These are phyloP conservation scores for Silene uniflora DNA, from an alignment of 148 eudicot species.

Conservation along the genomic window DNA sequence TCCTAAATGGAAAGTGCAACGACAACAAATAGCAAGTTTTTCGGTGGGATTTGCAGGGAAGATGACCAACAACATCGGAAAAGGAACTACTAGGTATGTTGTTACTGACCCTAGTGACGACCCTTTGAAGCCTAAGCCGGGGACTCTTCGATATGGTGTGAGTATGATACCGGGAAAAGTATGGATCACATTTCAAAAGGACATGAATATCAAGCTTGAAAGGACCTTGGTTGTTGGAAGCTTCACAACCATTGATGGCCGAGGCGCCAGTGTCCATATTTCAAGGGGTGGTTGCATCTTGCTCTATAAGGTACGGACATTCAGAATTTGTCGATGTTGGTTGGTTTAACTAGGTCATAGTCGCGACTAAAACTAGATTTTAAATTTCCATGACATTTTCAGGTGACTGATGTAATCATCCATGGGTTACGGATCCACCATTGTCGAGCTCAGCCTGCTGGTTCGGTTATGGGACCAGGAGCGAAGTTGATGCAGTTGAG, in stretches of 20 bases:
- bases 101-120: conserved; percentile 71
- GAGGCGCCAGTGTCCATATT: conserved; percentile 55
- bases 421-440: conserved; percentile 65
- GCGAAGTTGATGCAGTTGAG: conserved; percentile 31
- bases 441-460: conserved; percentile 44
- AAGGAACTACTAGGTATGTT: conserved; percentile 32
- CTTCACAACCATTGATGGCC: conserved; percentile 55
- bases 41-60: conserved; percentile 64
- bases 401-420: conserved; percentile 65
- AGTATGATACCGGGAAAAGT: conserved; percentile 46
- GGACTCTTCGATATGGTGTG: conserved; percentile 62
- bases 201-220: conserved; percentile 55
- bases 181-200: conserved; percentile 62
- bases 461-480: conserved; percentile 51
- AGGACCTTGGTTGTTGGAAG: conserved; percentile 58
- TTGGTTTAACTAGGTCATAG: too few species aligned
- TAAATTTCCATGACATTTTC: not conserved
- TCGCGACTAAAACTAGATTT: not conserved
- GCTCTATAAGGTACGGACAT: conserved; percentile 39
- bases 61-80: conserved; percentile 53
- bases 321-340: not conserved
- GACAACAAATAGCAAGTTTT: conserved; percentile 56
- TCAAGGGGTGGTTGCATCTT: conserved; percentile 48
- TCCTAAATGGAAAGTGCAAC: conserved; percentile 43
- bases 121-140: conserved; percentile 44